Percentiles rank a stretch among this genome's conserved stretches.
Conservation (phyloP, 768 basidiomycete species). For the Rhodotorula toruloides region DNA sequence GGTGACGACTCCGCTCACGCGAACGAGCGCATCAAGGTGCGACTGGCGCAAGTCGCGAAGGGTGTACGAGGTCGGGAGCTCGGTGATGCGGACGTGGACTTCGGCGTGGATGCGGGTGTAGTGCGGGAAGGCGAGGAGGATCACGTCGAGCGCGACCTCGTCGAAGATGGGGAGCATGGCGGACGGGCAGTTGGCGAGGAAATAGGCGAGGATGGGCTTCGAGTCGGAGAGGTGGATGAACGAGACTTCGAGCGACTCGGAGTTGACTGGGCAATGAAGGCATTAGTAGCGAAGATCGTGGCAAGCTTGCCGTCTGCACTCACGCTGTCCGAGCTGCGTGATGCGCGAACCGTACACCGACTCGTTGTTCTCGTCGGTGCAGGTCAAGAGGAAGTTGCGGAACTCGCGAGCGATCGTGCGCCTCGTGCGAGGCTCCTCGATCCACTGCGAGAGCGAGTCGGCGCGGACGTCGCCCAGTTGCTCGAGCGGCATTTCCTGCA, state of each 20-base stretch:
- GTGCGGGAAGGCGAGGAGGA: slow-evolving; percentile 88
- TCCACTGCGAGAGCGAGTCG: slow-evolving; percentile 96
- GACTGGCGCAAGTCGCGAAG: slow-evolving; percentile 87
- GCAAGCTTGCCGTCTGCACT: slow-evolving; percentile 38
- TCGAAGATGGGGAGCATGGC: slow-evolving; percentile 93
- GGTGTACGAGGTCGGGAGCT: slow-evolving; percentile 81
- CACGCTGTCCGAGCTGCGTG: slow-evolving; percentile 88
- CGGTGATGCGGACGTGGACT: slow-evolving; percentile 92
- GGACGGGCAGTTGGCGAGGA: slow-evolving; percentile 88
- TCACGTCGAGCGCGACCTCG: slow-evolving; percentile 86
- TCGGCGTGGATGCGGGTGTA: slow-evolving; percentile 97
- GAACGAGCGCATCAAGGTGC: slow-evolving; percentile 90
- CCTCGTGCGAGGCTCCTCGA: slow-evolving; percentile 82
- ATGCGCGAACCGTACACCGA: slow-evolving; percentile 95
- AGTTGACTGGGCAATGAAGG: slow-evolving; percentile 62
- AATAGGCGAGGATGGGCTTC: slow-evolving; percentile 93
- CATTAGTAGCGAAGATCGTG: slow-evolving; percentile 15
- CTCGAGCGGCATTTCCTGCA: slow-evolving; percentile 84
- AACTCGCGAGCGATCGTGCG: slow-evolving; percentile 88
- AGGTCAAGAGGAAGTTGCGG: slow-evolving; percentile 89
- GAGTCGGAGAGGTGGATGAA: slow-evolving; percentile 89
- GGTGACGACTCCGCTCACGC: slow-evolving; percentile 93
- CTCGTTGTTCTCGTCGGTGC: slow-evolving; percentile 81
- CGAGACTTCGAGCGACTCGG: slow-evolving; percentile 95
- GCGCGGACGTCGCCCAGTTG: slow-evolving; percentile 97